phyloP scores from a whole-genome alignment of 129 eudicot genomes.

The Deinandra increscens region DNA sequence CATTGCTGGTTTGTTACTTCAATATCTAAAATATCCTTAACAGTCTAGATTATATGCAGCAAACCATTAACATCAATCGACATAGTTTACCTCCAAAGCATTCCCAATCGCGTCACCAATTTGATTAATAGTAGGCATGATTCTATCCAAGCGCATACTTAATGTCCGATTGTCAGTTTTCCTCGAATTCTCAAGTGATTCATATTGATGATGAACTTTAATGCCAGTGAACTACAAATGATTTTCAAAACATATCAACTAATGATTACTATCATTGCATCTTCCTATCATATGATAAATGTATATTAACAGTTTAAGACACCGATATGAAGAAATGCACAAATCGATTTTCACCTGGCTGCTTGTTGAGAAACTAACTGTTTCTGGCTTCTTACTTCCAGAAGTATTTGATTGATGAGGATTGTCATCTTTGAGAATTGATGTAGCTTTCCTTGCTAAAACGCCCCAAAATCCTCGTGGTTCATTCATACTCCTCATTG shows the following conservation, averaged over 20 bases:
- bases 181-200: conserved; percentile 28
- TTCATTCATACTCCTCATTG: conserved; percentile 49
- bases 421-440: conserved; percentile 58
- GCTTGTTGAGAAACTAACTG: conserved; percentile 9
- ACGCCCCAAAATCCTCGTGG: conserved; percentile 71
- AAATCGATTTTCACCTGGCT: conserved; percentile 37
- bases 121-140: conserved; percentile 56
- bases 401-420: conserved; percentile 17
- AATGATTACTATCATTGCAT: background rate
- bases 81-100: conserved; percentile 57
- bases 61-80: background rate
- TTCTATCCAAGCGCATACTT: conserved; percentile 45
- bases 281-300: background rate
- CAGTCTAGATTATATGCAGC: too few relatives aligned
- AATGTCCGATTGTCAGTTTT: conserved; percentile 43
- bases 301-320: too few relatives aligned
- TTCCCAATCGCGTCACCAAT: conserved; percentile 64
- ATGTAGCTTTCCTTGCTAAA: conserved; percentile 73
- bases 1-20: too few relatives aligned
- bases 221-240: conserved; percentile 18
- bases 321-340: background rate
- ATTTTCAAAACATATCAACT: background rate
- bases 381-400: conserved; percentile 23
- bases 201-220: conserved; percentile 34
- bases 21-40: too few relatives aligned